Evolutionary conservation across 2,329 filamentous ascomycete genomes (phyloP).

Genomic region (Colletotrichum truncatum): DNA sequence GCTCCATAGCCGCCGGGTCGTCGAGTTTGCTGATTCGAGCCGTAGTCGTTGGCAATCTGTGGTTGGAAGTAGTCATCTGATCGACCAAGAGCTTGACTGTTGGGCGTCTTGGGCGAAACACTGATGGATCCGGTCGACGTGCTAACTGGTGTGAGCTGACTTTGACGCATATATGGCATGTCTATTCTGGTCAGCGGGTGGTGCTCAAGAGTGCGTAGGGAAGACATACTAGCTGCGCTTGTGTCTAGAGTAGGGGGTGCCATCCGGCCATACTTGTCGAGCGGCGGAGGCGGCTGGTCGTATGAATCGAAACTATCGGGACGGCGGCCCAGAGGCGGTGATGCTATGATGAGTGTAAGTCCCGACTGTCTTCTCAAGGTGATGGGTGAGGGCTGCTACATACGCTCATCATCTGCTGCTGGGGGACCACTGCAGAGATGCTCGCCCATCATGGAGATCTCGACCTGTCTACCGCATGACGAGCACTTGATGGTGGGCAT

Average conservation of each 20-base stretch:
- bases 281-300: slow-evolving; percentile 36
- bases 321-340: slow-evolving; percentile 46
- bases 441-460: slow-evolving; percentile 87
- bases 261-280: slow-evolving; percentile 48
- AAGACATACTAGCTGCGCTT: slow-evolving; percentile 58
- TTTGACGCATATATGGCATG: slow-evolving; percentile 61
- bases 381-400: slow-evolving; percentile 12
- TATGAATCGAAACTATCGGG: slow-evolving; percentile 40
- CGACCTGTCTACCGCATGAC: slow-evolving; percentile 78
- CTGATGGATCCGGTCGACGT: slow-evolving; percentile 67
- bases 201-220: not conserved
- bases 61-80: slow-evolving; percentile 56
- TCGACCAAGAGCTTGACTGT: slow-evolving; percentile 52
- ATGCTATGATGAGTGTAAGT: slow-evolving; percentile 35
- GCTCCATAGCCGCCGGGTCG: slow-evolving; percentile 61
- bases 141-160: slow-evolving; percentile 72
- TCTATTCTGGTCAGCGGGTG: slow-evolving; percentile 54
- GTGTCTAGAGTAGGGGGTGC: slow-evolving; percentile 60
- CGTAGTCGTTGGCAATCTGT: slow-evolving; percentile 52
- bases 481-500: slow-evolving; percentile 91
- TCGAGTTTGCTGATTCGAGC: slow-evolving; percentile 47
- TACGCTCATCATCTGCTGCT: slow-evolving; percentile 55
- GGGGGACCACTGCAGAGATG: slow-evolving; percentile 73
- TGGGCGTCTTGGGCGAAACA: slow-evolving; percentile 70
- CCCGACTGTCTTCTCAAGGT: slow-evolving; percentile 24